These are phyloP conservation scores for Magnolia changhungtana DNA, from an alignment of 164 flowering plant genomes.

Conservation along the genomic window DNA sequence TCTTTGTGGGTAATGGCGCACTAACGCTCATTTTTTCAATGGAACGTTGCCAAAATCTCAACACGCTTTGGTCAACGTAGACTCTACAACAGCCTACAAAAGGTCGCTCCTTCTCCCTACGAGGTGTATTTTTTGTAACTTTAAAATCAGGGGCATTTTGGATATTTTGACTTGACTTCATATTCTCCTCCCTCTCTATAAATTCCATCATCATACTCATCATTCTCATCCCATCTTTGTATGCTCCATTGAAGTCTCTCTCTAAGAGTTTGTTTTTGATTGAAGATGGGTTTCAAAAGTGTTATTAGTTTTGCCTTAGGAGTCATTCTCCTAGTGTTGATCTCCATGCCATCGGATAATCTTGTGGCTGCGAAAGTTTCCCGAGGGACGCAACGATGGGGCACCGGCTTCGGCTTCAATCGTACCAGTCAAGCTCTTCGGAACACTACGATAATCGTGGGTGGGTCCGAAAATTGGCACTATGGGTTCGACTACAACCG, in stretches of 20 bases:
- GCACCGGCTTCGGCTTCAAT: neutral
- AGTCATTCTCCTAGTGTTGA: constrained; percentile 4
- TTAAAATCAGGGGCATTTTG: too few relatives aligned
- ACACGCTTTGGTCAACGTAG: neutral
- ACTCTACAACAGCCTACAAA: neutral
- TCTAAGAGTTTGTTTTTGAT: neutral
- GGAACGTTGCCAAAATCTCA: neutral
- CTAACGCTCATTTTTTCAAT: neutral
- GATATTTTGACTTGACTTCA: too few relatives aligned
- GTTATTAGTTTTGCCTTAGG: neutral
- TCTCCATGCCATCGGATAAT: neutral
- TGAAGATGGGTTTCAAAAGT: neutral
- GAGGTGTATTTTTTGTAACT: neutral
- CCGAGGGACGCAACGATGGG: neutral
- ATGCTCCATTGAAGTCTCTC: neutral
- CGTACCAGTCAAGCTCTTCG: neutral
- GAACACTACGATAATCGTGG: constrained; percentile 23
- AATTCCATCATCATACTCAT: neutral
- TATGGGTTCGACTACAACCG: constrained; percentile 46
- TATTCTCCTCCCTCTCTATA: neutral
- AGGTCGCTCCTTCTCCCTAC: neutral
- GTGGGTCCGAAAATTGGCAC: constrained; percentile 43
- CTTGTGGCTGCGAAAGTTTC: neutral
- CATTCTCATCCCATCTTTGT: neutral
- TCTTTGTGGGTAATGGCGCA: neutral